A percentile compares a stretch with the other conserved stretches of the same genome.
Conservation (phyloP, 2,329 filamentous ascomycete genomes). For the Seiridium unicorne region DNA sequence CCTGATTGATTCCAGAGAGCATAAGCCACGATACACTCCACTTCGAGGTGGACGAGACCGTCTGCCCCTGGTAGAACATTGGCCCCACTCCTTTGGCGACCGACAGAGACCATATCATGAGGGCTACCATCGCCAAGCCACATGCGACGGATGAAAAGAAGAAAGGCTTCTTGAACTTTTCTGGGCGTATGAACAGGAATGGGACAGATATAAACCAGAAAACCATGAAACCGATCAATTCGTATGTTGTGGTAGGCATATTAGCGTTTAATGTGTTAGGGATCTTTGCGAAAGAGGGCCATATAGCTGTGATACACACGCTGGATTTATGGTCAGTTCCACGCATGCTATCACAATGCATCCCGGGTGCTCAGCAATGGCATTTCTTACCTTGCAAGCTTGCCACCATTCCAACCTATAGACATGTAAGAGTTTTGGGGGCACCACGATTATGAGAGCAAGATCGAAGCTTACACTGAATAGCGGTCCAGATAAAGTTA, state of each 20-base stretch:
- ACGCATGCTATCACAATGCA: not conserved
- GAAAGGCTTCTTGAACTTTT: constrained; percentile 45
- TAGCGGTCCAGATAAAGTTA: constrained; percentile 47
- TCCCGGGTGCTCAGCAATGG: not conserved
- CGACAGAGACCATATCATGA: constrained; percentile 44
- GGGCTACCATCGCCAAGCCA: constrained; percentile 41
- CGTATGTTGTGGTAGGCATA: constrained; percentile 35
- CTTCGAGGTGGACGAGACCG: constrained; percentile 26
- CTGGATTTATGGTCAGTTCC: constrained; percentile 15
- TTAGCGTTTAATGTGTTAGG: constrained; percentile 39
- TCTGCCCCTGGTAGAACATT: constrained; percentile 35
- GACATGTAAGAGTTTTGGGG: not conserved
- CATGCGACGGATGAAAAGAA: constrained; percentile 39
- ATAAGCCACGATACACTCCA: constrained; percentile 40
- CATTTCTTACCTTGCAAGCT: constrained; percentile 16
- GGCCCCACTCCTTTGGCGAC: constrained; percentile 40
- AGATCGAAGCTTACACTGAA: constrained; percentile 30
- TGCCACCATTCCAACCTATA: constrained; percentile 28
- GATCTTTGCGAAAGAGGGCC: constrained; percentile 41
- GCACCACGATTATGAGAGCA: not conserved
- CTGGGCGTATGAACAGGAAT: constrained; percentile 45
- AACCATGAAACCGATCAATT: constrained; percentile 45
- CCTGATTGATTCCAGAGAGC: constrained; percentile 40
- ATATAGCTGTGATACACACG: constrained; percentile 40
- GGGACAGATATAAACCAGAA: constrained; percentile 48